Evolutionary conservation across 75 land plant species (phyloP), one percentile per base, ranked within the genome.

Genomic region (Isoetes taiwanensis): DNA sequence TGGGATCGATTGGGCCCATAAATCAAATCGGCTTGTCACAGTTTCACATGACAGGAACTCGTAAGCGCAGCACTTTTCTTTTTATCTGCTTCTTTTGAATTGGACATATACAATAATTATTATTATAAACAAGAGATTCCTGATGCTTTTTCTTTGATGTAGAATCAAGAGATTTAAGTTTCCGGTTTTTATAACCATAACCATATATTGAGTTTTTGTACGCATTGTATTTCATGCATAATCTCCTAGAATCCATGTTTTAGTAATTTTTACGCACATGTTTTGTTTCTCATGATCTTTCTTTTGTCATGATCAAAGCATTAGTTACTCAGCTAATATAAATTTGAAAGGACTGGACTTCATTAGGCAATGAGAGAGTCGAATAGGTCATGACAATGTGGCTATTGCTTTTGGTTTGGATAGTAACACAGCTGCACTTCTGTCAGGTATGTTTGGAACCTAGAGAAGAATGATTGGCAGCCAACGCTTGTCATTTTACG

Each of bases 21-120:
- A 43, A 53, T 79, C 79, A 28, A 89, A 94, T 65, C 74, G 72
- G 66, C 84, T 94, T 60, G 99, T 94, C 0, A 89, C 99, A 43
- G 90, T 73, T 16, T 94, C 99, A 30, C 99, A 94, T 80, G 99
- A 94, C 56, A 73, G 99, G 35, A 94, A 94, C 54, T 89, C 99
- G 99, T 94, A 67, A 89, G 86, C n/a, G 16, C 14, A 69, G 3
- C 16, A 30, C 64, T 17, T 53, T 27, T n/a, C 8, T 24, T 27
- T 24, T 8, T 10, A 30, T 54, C 6, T 10, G 23, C 23, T 43
- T 17, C 4, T 43, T 17, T 6, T 5, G 50, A 3, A 5, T 24
- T 5, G 17, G 14, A 8, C 23, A 43, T 8, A 8, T 43, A 24
- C 23, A 17, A 24, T 14, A 43, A 17, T 8, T 8, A 3, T 43